Base-by-base conservation (phyloP, 169 alveolate genomes). In the Cardiosporidium cionae region DNA sequence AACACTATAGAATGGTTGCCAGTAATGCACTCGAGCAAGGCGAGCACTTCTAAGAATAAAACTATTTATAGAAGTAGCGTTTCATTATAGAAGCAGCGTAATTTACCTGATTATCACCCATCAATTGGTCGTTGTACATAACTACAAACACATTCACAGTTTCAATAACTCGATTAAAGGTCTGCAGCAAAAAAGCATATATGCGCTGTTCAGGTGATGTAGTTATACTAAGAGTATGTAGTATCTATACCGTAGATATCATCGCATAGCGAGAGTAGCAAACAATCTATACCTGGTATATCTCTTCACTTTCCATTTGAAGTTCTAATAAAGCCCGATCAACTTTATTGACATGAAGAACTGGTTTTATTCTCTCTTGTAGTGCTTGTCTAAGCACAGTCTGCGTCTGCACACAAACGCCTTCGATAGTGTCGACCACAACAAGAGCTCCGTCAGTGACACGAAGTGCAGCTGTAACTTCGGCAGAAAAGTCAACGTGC, bases 401-500 rank as follows among this genome's bases (percentile, higher is more conserved):
- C 85, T 97, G 99, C 29, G 99, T 96, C 85, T 96, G 98, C 54
- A 97, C 99, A 85, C 98, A 94, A 65, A 96, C 99, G 65, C 99
- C 99, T 85, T 97, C 99, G 54, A 97, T 96, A 65, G 97, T 92
- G 89, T 97, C 99, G 31, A 96, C 99, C 80, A 97, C 99, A 66
- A 97, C 99, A 74, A 96, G 91, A 32, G 99, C 99, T 80, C 99
- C 99, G 82, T 96, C 99, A 33, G 99, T 97, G 68, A 98, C 99
- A 87, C 99, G 95, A 67, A 96, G 93, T 33, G 99, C 99, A 31
- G 99, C 99, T 5, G 99, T 96, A 62, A 97, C 99, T 87, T 98
- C 99, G 7, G 99, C 94, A 29, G 98, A 93, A 94, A 98, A 98
- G 89, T 98, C 99, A 70, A 98, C 99, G 92, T 98, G 99, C 33